Percentiles rank a stretch among this genome's conserved stretches.
Evolutionary conservation across 2,329 filamentous ascomycete genomes (phyloP).

Genomic region (Ophiognomonia clavigignenti-juglandacearum): DNA sequence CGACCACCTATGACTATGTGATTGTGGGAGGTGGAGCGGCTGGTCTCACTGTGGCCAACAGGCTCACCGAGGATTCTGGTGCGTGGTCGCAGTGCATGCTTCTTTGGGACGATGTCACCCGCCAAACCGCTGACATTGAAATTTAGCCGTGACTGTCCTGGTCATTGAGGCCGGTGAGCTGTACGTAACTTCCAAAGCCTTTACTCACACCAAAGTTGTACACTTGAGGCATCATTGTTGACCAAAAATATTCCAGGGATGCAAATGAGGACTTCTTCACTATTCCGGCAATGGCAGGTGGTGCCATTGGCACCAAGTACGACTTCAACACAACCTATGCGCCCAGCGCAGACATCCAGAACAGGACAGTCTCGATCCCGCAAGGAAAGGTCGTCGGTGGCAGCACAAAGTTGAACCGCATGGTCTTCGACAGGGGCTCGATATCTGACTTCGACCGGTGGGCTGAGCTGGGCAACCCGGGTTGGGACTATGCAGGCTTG

Average conservation of each 20-base stretch:
- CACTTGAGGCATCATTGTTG: conserved; percentile 1
- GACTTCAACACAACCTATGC: conserved; percentile 24
- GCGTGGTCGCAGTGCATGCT: background rate
- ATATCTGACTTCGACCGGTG: conserved; percentile 23
- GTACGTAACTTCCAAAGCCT: too few relatives aligned
- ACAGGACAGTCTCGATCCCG: conserved; percentile 9
- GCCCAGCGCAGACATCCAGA: conserved; percentile 1
- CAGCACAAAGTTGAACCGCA: conserved; percentile 23
- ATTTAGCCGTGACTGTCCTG: conserved; percentile 21
- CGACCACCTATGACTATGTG: conserved; percentile 12
- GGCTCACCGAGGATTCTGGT: conserved; percentile 22
- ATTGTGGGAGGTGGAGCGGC: conserved; percentile 11
- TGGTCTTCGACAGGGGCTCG: conserved; percentile 25
- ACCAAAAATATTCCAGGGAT: conserved; percentile 5
- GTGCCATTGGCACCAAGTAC: conserved; percentile 19
- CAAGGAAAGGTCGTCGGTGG: conserved; percentile 23
- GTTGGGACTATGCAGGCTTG: conserved; percentile 23
- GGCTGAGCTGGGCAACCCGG: conserved; percentile 23
- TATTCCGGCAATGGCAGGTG: conserved; percentile 24
- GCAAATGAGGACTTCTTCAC: conserved; percentile 20
- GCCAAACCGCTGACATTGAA: conserved; percentile 1
- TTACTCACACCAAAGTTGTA: background rate
- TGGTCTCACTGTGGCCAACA: conserved; percentile 23
- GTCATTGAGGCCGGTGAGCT: conserved; percentile 23
- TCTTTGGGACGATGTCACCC: background rate